A percentile compares a stretch with the other conserved stretches of the same genome.
These are phyloP conservation scores for Lagenaria siceraria DNA, from an alignment of 306 rosid genomes.

Conservation along the genomic window DNA sequence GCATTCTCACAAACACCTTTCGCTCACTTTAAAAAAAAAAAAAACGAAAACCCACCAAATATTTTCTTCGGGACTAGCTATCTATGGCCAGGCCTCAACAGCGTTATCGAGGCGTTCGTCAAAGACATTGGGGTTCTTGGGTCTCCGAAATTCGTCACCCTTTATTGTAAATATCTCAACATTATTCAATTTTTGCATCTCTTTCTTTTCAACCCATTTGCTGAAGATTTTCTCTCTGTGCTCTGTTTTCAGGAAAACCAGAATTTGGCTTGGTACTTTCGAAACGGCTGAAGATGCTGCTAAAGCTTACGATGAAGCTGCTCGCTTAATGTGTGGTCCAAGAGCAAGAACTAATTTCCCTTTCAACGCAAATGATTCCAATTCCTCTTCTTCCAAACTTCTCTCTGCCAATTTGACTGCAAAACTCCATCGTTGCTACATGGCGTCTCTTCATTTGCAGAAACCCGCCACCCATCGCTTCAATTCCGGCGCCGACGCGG, in stretches of 20 bases:
- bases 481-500: background rate
- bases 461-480: background rate
- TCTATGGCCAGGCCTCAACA: constrained; percentile 87
- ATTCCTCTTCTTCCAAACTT: constrained; percentile 64
- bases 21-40: background rate
- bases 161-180: constrained; percentile 30
- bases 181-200: background rate
- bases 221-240: background rate
- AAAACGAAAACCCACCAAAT: no score
- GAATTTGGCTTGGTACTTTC: constrained; percentile 92
- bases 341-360: constrained; percentile 90
- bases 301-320: constrained; percentile 86
- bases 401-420: constrained; percentile 83
- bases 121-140: constrained; percentile 99
- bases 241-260: constrained; percentile 53
- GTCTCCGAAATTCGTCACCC: constrained; percentile 98
- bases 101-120: constrained; percentile 93
- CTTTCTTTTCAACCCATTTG: background rate
- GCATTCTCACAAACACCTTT: constrained; percentile 8
- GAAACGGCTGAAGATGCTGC: constrained; percentile 97
- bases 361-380: constrained; percentile 59
- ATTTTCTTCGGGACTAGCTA: no score
- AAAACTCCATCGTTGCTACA: constrained; percentile 67
- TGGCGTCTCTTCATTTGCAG: constrained; percentile 70
- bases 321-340: constrained; percentile 82